Base-by-base conservation (phyloP, 768 basidiomycete genomes). In the Lactifluus pinguis region DNA sequence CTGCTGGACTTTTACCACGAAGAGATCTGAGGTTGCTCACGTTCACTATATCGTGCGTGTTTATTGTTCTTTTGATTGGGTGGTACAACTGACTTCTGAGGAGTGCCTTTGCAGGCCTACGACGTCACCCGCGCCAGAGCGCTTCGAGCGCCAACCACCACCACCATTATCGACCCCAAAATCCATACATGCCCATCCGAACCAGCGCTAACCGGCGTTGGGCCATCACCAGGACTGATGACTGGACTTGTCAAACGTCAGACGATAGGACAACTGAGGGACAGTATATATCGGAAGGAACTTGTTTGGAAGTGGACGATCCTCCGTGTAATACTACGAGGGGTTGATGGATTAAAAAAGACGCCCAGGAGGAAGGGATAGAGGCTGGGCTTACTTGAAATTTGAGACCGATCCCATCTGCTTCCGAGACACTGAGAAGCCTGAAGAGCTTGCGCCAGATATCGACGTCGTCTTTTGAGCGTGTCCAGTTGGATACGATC, bases 401-500 rank as follows among this genome's bases (percentile, higher is more conserved):
- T 72, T 95, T 92, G 15, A 95, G 79, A 9, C 90, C 89, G 64
- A 95, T 88, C 44, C 83, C 81, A 69, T 92, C 89, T 38, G 84
- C 82, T 70, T 95, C 90, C 7, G 86, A 87, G 25, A 95, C 76
- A 66, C 92, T 91, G 69, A 97, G 77, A 21, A 90, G 70, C 72
- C 90, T 89, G 59, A 92, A 83, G 45, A 95, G 76, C 71, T 83
- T 85, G 76, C 83, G 87, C 32, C 91, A 94, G 61, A 95, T 88
- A 19, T 92, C 88, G 1, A 92, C 85, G 65, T 95, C 90, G 47
- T 92, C 89, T 74, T 90, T 90, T 66, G 77, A 79, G 61, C 94
- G 77, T 48, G 86, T 89, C 94, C 94, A 98, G 39, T 72, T 97
- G 25, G 57, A 97, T 91, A 54, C 94, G 77, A 69, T 95, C 91